Evolutionary conservation across 1,139 yeast species (phyloP).

Genomic region (Williopsis jadinii): DNA sequence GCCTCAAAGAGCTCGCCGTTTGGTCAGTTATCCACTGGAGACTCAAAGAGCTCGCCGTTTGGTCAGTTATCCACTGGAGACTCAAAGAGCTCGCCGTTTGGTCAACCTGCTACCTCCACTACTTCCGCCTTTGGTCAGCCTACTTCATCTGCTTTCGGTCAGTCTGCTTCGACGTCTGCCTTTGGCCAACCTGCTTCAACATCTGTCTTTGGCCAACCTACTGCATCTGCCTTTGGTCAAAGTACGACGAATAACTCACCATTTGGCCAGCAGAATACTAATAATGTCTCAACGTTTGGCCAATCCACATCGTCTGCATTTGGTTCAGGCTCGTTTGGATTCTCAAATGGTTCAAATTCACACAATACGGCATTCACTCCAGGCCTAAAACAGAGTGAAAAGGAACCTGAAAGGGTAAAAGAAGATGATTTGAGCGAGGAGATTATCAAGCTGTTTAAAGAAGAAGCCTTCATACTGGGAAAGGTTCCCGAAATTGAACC

Average conservation of each 20-base stretch:
- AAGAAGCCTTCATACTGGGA: constrained; percentile 51
- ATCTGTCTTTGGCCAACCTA: constrained; percentile 7
- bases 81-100: constrained; percentile 5
- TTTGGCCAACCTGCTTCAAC: constrained; percentile 2
- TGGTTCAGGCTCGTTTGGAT: constrained; percentile 8
- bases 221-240: constrained; percentile 21
- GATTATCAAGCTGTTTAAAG: constrained; percentile 44
- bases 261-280: constrained; percentile 11
- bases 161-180: not conserved
- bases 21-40: not conserved
- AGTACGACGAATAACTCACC: constrained; percentile 4
- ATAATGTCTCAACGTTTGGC: not conserved
- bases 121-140: constrained; percentile 1
- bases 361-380: constrained; percentile 10
- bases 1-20: not conserved
- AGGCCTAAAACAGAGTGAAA: constrained; percentile 27
- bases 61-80: not conserved
- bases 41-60: constrained; percentile 2
- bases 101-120: not conserved
- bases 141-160: not conserved
- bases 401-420: constrained; percentile 27
- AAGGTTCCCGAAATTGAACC: constrained; percentile 77
- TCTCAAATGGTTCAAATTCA: constrained; percentile 2
- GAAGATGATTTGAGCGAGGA: constrained; percentile 35
- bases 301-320: constrained; percentile 1